Base-by-base conservation (phyloP, 2,329 filamentous ascomycete genomes). In the Pseudocercospora crystallina region DNA sequence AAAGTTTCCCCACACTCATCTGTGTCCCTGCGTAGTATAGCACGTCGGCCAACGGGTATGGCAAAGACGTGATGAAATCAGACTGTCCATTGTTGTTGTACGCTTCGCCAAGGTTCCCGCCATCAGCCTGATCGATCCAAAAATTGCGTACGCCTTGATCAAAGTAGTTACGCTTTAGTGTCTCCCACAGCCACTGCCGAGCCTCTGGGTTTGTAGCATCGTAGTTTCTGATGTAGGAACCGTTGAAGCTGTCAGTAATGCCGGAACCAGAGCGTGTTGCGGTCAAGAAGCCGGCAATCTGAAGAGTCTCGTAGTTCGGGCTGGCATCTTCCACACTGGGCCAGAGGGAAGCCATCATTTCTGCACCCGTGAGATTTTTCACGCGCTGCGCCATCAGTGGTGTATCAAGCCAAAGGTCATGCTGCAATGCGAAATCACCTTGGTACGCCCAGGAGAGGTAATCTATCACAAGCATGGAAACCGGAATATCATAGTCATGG, bases 51-150 rank as follows among this genome's bases (percentile, higher is more conserved):
- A 65, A 48, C 2, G 65, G 58, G 32, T 62, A 66, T 2, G 69
- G 61, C 47, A 71, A 44, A 51, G 67, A 59, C 57, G 59, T 7
- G 54, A 67, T 62, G 37, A 61, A 61, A 1, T 44, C 51, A n/a
- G 49, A 56, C 42, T 65, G 64, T 2, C 63, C 68, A 34, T 71
- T 71, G 39, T 71, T 72, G 44, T 71, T 66, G 47, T 69, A 71
- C 47, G 50, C 69, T 61, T 57, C 70, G 8, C 70, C 70, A 3
- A 70, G 58, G 3, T 67, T 61, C 1, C 70, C 70, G 9, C 69
- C 70, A 30, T 68, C 66, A 5, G 65, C 65, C 58, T 68, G 62
- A 43, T 68, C 66, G 41, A 68, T 66, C 65, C 66, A 68, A 51
- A 66, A 68, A 51, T 66, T 66, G 38, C 63, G 59, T 51, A 68